phyloP scores from a whole-genome alignment of 1,284 basidiomycete genomes.

The Stygiomarasmius scandens region DNA sequence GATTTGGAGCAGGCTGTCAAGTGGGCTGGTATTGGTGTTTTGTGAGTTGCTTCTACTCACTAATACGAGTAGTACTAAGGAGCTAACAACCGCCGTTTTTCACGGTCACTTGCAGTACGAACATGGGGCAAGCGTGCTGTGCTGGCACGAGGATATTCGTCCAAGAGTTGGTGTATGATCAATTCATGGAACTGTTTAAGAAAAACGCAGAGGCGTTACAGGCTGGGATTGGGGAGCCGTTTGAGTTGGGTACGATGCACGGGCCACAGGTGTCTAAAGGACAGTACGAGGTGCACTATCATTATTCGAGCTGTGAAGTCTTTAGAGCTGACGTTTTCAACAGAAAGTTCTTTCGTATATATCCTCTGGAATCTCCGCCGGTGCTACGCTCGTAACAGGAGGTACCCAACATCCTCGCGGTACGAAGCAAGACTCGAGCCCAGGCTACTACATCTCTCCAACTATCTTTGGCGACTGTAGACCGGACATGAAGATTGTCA shows the following conservation, averaged over 20 bases:
- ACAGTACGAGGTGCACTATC: too few relatives aligned
- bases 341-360: constrained; percentile 86
- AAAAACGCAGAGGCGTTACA: constrained; percentile 56
- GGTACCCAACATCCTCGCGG: constrained; percentile 80
- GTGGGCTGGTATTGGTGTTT: constrained; percentile 83
- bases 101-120: too few relatives aligned
- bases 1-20: constrained; percentile 78
- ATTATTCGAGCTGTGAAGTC: too few relatives aligned
- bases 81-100: not conserved
- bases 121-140: constrained; percentile 77
- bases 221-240: constrained; percentile 73
- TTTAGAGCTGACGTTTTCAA: constrained; percentile 51
- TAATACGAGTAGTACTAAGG: constrained; percentile 17
- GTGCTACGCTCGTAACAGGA: constrained; percentile 79
- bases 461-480: constrained; percentile 84
- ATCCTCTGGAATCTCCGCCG: constrained; percentile 79
- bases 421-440: too few relatives aligned
- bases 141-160: constrained; percentile 87
- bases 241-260: constrained; percentile 69
- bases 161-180: constrained; percentile 79
- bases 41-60: constrained; percentile 72
- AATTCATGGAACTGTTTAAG: constrained; percentile 63
- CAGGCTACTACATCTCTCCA: constrained; percentile 74
- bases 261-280: constrained; percentile 84
- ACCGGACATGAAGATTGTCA: constrained; percentile 81